phyloP scores from a whole-genome alignment of 2,329 filamentous ascomycete species.

The Stromatinia cepivora region DNA sequence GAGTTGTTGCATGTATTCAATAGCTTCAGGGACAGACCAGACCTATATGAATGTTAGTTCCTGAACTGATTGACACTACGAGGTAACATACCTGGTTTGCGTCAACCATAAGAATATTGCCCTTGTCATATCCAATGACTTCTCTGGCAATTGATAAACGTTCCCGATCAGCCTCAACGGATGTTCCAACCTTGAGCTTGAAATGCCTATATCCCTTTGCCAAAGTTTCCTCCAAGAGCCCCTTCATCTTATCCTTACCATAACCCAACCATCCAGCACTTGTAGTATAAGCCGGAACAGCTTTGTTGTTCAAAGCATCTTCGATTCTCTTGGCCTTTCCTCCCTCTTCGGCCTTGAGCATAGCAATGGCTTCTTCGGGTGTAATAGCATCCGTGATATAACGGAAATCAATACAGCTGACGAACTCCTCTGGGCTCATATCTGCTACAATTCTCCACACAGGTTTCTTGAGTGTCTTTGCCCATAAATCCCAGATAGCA shows the following conservation, averaged over 20 bases:
- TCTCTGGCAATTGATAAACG: conserved; percentile 73
- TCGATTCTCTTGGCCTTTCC: conserved; percentile 70
- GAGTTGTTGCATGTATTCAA: conserved; percentile 81
- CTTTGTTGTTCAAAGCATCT: conserved; percentile 70
- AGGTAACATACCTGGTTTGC: conserved; percentile 69
- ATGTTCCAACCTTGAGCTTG: conserved; percentile 84
- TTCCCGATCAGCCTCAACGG: conserved; percentile 68
- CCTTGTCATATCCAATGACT: conserved; percentile 75
- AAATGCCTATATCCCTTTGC: conserved; percentile 79
- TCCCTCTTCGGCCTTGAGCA: conserved; percentile 65
- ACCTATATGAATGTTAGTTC: conserved; percentile 46
- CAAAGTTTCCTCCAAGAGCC: conserved; percentile 71
- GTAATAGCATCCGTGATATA: conserved; percentile 95
- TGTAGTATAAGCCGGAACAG: conserved; percentile 89
- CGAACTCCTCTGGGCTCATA: conserved; percentile 85
- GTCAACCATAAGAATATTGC: conserved; percentile 82
- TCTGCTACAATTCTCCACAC: conserved; percentile 89
- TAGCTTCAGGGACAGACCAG: conserved; percentile 87
- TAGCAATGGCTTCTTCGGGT: conserved; percentile 73
- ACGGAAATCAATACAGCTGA: conserved; percentile 86
- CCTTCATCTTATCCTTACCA: conserved; percentile 81
- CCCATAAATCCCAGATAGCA: conserved; percentile 95
- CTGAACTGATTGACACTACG: neutral
- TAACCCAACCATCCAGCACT: conserved; percentile 92
- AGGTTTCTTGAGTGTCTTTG: conserved; percentile 79